A percentile compares a stretch with the other conserved stretches of the same genome.
These are phyloP conservation scores for Papiliotrema laurentii DNA, from an alignment of 1,284 basidiomycete genomes.

Conservation along the genomic window DNA sequence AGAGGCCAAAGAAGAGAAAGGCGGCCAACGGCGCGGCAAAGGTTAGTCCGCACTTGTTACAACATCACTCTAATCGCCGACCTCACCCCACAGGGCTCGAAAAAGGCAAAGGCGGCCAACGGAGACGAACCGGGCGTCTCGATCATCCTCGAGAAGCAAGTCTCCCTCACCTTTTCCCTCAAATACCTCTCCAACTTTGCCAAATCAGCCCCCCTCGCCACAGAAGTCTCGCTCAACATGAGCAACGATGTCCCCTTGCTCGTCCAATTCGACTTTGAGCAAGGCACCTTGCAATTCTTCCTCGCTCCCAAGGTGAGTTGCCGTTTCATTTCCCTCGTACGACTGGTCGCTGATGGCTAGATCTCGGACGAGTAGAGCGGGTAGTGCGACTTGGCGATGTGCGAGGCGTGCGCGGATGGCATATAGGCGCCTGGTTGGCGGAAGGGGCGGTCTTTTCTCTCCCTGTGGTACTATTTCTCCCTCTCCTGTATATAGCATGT, in stretches of 20 bases:
- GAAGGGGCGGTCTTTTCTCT: too few species aligned
- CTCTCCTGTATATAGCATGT: too few species aligned
- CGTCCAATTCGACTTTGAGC: slow-evolving; percentile 55
- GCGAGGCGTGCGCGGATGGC: too few species aligned
- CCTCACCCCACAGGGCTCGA: slow-evolving; percentile 44
- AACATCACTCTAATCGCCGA: too few species aligned
- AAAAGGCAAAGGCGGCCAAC: slow-evolving; percentile 59
- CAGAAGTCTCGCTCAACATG: slow-evolving; percentile 75
- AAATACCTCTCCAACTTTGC: slow-evolving; percentile 98
- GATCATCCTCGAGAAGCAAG: slow-evolving; percentile 86
- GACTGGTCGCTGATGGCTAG: slow-evolving; percentile 1
- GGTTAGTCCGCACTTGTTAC: slow-evolving; percentile 14
- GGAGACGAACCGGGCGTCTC: slow-evolving; percentile 57
- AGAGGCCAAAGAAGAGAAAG: slow-evolving; percentile 43
- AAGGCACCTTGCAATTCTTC: slow-evolving; percentile 48
- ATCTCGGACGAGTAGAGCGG: slow-evolving; percentile 27
- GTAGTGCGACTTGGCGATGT: too few species aligned
- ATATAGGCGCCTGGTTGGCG: too few species aligned
- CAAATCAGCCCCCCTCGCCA: slow-evolving; percentile 76
- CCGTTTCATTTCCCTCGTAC: neutral
- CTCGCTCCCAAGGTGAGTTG: slow-evolving; percentile 42
- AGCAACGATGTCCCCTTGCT: slow-evolving; percentile 86
- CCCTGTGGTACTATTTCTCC: too few species aligned
- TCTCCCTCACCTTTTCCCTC: slow-evolving; percentile 89
- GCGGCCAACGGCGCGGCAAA: slow-evolving; percentile 37